phyloP scores from a whole-genome alignment of 169 alveolate genomes.

The Eimeria brunetti region DNA sequence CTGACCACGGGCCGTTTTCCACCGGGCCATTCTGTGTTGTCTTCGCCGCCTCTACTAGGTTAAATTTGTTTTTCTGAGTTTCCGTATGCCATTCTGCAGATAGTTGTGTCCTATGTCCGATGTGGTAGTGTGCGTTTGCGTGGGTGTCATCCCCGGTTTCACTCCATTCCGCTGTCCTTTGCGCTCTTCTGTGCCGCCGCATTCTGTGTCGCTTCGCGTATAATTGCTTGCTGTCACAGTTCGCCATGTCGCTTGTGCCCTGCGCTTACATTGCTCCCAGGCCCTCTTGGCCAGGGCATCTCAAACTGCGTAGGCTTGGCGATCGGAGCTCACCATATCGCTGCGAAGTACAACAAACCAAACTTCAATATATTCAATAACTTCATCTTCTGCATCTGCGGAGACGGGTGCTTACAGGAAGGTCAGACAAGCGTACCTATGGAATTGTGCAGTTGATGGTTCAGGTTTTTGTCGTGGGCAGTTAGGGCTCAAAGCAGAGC shows the following conservation, averaged over 20 bases:
- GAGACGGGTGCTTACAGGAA: conserved; percentile 92
- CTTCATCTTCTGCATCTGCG: conserved; percentile 84
- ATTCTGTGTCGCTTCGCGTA: too few species aligned
- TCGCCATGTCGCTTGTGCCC: neutral
- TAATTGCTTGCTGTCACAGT: neutral
- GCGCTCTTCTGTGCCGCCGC: neutral
- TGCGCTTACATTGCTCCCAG: conserved; percentile 71
- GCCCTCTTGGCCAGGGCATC: conserved; percentile 91
- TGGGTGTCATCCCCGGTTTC: neutral
- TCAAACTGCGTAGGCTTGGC: conserved; percentile 91
- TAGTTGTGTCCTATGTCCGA: neutral
- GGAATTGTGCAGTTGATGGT: neutral
- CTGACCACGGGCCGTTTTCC: neutral
- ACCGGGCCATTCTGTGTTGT: neutral
- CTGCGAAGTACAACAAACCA: conserved; percentile 87
- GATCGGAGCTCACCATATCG: conserved; percentile 86
- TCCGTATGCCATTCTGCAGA: neutral
- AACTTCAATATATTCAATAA: conserved; percentile 86
- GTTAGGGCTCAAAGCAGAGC: neutral
- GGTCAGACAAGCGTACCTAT: conserved; percentile 47
- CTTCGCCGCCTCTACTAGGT: neutral
- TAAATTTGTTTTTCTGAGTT: neutral
- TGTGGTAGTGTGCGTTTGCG: neutral
- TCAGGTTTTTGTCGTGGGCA: neutral
- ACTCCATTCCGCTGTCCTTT: neutral